phyloP scores from a whole-genome alignment of 495 filamentous ascomycete species.

The Emericellopsis terricola region DNA sequence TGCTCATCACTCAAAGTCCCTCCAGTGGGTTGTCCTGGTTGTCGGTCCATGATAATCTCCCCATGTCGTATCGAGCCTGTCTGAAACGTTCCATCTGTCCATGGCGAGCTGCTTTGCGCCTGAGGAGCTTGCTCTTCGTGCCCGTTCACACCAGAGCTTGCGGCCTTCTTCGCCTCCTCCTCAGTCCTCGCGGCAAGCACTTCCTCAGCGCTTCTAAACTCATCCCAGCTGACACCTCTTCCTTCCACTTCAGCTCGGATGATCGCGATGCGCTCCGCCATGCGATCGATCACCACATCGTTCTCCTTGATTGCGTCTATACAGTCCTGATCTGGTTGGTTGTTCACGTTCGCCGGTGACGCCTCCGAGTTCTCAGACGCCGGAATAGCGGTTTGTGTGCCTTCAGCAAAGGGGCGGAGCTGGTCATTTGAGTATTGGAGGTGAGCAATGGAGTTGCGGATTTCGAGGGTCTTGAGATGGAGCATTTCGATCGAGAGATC shows the following conservation, averaged over 20 bases:
- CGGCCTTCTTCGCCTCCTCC: slow-evolving; percentile 4
- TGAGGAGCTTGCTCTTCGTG: slow-evolving; percentile 6
- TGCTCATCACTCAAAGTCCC: neutral
- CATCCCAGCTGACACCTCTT: slow-evolving; percentile 53
- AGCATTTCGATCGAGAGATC: slow-evolving; percentile 54
- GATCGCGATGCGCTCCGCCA: slow-evolving; percentile 51
- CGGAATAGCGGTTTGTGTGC: slow-evolving; percentile 8
- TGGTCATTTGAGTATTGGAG: slow-evolving; percentile 64
- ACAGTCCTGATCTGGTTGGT: slow-evolving; percentile 49
- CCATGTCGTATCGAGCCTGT: slow-evolving; percentile 26
- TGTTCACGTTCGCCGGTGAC: slow-evolving; percentile 10
- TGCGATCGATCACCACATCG: slow-evolving; percentile 49
- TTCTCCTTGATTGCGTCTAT: slow-evolving; percentile 60
- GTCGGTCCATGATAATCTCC: slow-evolving; percentile 16
- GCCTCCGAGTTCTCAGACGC: neutral
- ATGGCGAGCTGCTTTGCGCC: slow-evolving; percentile 15
- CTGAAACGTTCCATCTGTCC: slow-evolving; percentile 37
- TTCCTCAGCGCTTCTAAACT: slow-evolving; percentile 26
- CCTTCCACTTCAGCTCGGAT: slow-evolving; percentile 58
- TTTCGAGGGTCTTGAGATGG: slow-evolving; percentile 63
- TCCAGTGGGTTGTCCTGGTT: slow-evolving; percentile 1
- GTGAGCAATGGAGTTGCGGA: slow-evolving; percentile 68
- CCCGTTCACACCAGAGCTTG: slow-evolving; percentile 9
- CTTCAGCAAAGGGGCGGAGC: slow-evolving; percentile 40
- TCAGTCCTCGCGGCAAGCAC: slow-evolving; percentile 8